Evolutionary conservation across 176 grass and related monocot genomes (phyloP).

Genomic region (Elymus sibiricus): DNA sequence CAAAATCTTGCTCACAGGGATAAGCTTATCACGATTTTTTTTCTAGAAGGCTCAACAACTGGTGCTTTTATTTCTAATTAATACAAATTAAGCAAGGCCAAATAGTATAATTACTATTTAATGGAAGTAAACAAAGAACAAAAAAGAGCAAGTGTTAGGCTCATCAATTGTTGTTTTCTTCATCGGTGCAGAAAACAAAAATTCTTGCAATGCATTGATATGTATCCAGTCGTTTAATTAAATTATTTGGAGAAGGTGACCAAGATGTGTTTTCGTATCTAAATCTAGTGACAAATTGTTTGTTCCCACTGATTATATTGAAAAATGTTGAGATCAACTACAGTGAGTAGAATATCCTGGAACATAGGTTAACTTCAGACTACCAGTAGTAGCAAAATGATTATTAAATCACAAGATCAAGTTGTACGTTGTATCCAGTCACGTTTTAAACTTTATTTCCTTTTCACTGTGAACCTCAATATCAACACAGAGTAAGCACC

Average conservation of each 20-base stretch:
- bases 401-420: too few species aligned
- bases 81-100: background rate
- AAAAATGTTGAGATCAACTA: too few species aligned
- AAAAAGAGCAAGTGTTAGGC: background rate
- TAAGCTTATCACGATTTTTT: background rate
- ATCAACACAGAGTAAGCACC: too few species aligned
- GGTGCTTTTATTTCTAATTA: background rate
- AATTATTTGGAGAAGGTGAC: background rate
- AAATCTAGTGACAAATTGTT: background rate
- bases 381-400: too few species aligned
- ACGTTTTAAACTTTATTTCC: too few species aligned
- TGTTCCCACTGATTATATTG: too few species aligned
- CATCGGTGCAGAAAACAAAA: too few species aligned
- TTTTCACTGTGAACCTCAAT: too few species aligned
- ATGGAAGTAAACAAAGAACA: background rate
- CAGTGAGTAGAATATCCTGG: too few species aligned
- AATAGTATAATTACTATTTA: background rate
- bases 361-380: too few species aligned
- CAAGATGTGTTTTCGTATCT: background rate
- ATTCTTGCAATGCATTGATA: background rate
- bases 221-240: background rate
- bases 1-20: background rate
- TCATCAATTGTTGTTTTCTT: background rate
- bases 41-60: background rate
- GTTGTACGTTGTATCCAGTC: too few species aligned